Base-by-base conservation (phyloP, 176 grass and related monocot species). In the Pharus latifolius region DNA sequence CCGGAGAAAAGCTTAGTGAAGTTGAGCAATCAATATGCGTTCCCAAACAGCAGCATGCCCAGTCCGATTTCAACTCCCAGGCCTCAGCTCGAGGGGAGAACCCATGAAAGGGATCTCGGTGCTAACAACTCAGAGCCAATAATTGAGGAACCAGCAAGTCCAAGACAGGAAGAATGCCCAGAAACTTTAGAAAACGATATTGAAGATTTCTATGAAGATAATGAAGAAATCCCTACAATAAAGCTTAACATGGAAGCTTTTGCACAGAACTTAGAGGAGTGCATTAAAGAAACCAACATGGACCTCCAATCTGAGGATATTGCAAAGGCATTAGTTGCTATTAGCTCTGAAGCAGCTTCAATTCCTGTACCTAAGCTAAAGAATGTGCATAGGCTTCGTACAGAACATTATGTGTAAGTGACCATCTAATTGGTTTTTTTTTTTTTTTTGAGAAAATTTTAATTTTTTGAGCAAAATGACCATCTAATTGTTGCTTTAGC, bases 351-450 rank as follows among this genome's bases (percentile, higher is more conserved):
- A 89, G 83, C 80, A 65, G 86, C 89, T 64, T 97, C 89, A 69
- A 92, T 97, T 80, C 93, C 93, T 47, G 68, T 67, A 63, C 89
- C 89, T 30, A 81, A 87, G 77, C 83, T 92, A 57, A 97, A 97
- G 81, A 88, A 97, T 20, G 78, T 88, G 50, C 81, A 77, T 68
- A 88, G 77, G 54, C 89, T 97, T 73, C 83, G 89, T 34, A 97
- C 94, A 56, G 89, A 92, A 66, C 93, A 97, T 55, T 80, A 85
- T 52, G 93, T 87, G 93, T 97, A 90, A 79, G 93, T 67, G 28
- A 30, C 18, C 26, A 78, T 27, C 18, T 27, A 30, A 48, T 46
- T n/a, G n/a, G n/a, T n/a, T n/a, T n/a, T n/a, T n/a, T n/a, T n/a
- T n/a, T 57, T 41, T 49, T 73, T 7, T 10, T 60, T 46, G 26